These are phyloP conservation scores for Metarhizium rileyi DNA, from an alignment of 2,329 filamentous ascomycete species.

Conservation along the genomic window DNA sequence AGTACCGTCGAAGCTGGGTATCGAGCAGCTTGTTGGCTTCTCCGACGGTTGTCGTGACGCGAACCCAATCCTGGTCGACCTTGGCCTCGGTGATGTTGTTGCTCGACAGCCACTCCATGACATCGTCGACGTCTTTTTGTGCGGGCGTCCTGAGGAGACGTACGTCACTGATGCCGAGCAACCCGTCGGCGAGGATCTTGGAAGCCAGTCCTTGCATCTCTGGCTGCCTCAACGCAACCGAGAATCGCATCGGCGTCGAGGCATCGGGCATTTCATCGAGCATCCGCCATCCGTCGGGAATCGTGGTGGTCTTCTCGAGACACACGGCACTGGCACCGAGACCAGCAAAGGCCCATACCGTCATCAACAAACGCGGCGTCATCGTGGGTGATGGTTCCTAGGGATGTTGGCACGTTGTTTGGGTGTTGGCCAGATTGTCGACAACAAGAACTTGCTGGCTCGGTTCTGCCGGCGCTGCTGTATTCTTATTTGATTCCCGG, in stretches of 20 bases:
- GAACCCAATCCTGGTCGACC: conserved; percentile 30
- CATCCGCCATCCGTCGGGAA: conserved; percentile 23
- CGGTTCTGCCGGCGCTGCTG: too few relatives aligned
- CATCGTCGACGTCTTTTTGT: conserved; percentile 21
- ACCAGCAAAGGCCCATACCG: conserved; percentile 14
- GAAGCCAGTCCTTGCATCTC: conserved; percentile 17
- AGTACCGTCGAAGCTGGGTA: conserved; percentile 30
- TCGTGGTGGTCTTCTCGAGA: conserved; percentile 17
- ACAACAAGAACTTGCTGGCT: too few relatives aligned
- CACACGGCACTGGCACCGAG: conserved; percentile 14
- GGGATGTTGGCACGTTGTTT: not conserved
- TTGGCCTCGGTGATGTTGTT: conserved; percentile 25
- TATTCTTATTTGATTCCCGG: too few relatives aligned
- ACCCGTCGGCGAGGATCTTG: conserved; percentile 14
- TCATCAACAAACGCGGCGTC: conserved; percentile 8
- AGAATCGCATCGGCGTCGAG: conserved; percentile 17
- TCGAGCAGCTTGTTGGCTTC: conserved; percentile 30
- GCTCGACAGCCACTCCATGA: conserved; percentile 32
- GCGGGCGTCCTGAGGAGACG: conserved; percentile 25
- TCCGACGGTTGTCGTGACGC: conserved; percentile 30
- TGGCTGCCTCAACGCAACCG: conserved; percentile 24
- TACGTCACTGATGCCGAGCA: conserved; percentile 28
- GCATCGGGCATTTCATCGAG: conserved; percentile 14
- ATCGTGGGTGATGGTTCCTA: conserved; percentile 4
- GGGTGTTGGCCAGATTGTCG: too few relatives aligned